phyloP scores from a whole-genome alignment of 2,329 filamentous ascomycete genomes.

The Acrocalymma vagum region DNA sequence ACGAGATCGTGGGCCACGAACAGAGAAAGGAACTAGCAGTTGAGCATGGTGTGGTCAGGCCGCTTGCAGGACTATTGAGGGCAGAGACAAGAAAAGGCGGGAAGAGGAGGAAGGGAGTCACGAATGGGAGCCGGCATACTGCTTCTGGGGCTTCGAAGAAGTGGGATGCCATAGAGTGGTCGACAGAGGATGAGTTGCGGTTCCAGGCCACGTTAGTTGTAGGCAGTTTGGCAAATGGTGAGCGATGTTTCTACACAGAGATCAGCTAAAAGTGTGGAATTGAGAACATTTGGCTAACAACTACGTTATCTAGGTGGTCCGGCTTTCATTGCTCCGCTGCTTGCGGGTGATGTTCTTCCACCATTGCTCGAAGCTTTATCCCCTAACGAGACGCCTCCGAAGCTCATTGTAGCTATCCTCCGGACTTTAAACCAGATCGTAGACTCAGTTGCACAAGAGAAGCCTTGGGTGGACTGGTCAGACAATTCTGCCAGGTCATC shows the following conservation, averaged over 20 bases:
- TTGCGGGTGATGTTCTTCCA: constrained; percentile 72
- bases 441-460: constrained; percentile 68
- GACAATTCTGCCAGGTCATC: constrained; percentile 64
- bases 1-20: constrained; percentile 86
- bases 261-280: constrained; percentile 3
- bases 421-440: constrained; percentile 76
- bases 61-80: constrained; percentile 64
- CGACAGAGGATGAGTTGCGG: constrained; percentile 72
- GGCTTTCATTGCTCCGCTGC: constrained; percentile 77
- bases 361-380: constrained; percentile 76
- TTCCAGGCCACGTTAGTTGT: constrained; percentile 87
- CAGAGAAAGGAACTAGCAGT: constrained; percentile 86
- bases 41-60: constrained; percentile 71
- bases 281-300: constrained; percentile 24
- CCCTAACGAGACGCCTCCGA: constrained; percentile 68
- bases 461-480: constrained; percentile 59
- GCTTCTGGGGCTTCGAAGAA: constrained; percentile 16
- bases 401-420: constrained; percentile 77
- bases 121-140: constrained; percentile 45
- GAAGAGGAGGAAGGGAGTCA: constrained; percentile 57
- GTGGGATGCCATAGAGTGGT: constrained; percentile 51
- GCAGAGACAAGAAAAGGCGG: constrained; percentile 53
- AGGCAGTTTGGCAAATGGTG: constrained; percentile 85
- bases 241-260: constrained; percentile 24
- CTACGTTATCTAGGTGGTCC: constrained; percentile 70